Evolutionary conservation across 306 rosid species (phyloP).

Genomic region (Parietaria judaica): DNA sequence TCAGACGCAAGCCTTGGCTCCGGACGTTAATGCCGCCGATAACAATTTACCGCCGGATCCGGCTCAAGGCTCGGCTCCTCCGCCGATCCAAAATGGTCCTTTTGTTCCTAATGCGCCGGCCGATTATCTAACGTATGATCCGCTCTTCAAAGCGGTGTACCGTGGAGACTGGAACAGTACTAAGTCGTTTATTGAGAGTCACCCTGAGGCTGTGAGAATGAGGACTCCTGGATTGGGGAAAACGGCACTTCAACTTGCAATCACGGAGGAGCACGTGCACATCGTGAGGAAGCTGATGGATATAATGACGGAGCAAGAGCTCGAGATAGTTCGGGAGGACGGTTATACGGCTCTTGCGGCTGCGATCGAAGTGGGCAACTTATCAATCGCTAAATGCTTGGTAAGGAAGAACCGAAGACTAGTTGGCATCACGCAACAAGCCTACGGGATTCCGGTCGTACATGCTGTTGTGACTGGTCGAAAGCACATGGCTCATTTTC

Average conservation of each 20-base stretch:
- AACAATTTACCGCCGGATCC: too few relatives aligned
- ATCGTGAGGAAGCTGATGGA: neutral
- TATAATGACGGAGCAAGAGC: neutral
- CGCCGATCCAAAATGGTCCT: neutral
- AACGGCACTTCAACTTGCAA: neutral
- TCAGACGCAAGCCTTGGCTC: too few relatives aligned
- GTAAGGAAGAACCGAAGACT: neutral
- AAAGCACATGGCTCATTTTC: neutral
- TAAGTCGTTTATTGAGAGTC: neutral
- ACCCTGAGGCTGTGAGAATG: conserved; percentile 5
- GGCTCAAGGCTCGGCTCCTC: too few relatives aligned
- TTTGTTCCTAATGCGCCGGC: neutral
- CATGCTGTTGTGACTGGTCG: neutral
- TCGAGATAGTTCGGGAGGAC: neutral
- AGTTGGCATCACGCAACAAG: neutral
- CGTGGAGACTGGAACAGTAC: neutral
- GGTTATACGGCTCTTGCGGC: neutral
- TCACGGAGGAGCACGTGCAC: neutral
- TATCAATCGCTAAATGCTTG: neutral
- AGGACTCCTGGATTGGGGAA: neutral
- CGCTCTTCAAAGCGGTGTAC: neutral
- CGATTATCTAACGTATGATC: neutral
- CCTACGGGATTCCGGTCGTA: neutral
- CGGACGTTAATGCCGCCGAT: too few relatives aligned
- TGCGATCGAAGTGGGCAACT: neutral